phyloP scores from a whole-genome alignment of 2,329 filamentous ascomycete genomes.

The Byssochlamys sp. region DNA sequence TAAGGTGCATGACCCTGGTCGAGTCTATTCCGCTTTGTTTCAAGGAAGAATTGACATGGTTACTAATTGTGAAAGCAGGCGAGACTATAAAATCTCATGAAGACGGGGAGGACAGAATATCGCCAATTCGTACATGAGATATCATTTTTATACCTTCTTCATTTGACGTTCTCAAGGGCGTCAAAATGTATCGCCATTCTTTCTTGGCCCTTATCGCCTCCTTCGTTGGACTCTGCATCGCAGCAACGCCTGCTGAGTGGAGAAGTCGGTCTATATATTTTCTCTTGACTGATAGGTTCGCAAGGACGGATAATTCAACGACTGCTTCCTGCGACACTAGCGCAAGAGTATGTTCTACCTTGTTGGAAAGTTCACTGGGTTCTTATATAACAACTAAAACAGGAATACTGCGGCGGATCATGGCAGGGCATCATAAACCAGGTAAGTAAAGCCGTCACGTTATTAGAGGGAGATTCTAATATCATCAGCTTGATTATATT shows the following conservation, averaged over 20 bases:
- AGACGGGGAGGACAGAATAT: neutral
- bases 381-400: neutral
- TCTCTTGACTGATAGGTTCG: slow-evolving; percentile 38
- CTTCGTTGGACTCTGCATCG: slow-evolving; percentile 15
- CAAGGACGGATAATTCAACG: slow-evolving; percentile 30
- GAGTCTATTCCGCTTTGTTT: neutral
- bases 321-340: slow-evolving; percentile 21
- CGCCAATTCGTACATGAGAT: neutral
- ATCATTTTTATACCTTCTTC: neutral
- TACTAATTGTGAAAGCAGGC: neutral
- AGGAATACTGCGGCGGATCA: slow-evolving; percentile 39
- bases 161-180: neutral
- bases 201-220: slow-evolving; percentile 9
- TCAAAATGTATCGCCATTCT: slow-evolving; percentile 12
- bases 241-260: slow-evolving; percentile 29
- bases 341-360: slow-evolving; percentile 10
- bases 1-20: neutral
- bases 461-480: too few relatives aligned
- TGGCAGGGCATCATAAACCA: slow-evolving; percentile 37
- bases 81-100: neutral
- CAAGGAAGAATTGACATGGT: neutral
- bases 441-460: slow-evolving; percentile 5
- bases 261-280: slow-evolving; percentile 37
- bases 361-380: neutral
- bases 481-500: slow-evolving; percentile 39